A percentile compares a stretch with the other conserved stretches of the same genome.
These are phyloP conservation scores for Rhododendron henanense DNA, from an alignment of 148 eudicot genomes.

Conservation along the genomic window DNA sequence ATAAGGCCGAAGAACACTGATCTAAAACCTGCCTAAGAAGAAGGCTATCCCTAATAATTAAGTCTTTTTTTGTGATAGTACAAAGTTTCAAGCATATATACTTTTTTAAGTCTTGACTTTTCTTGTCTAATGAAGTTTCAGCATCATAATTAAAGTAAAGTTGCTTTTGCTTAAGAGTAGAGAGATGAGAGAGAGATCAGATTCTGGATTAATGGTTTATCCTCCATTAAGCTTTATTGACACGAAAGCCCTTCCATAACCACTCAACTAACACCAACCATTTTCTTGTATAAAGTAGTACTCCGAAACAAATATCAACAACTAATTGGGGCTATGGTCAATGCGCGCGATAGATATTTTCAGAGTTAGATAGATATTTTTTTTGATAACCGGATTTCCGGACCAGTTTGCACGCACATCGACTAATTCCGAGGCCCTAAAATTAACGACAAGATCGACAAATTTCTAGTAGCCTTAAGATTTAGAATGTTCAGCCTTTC, in stretches of 20 bases:
- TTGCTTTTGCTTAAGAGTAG: not conserved
- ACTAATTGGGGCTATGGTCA: not conserved
- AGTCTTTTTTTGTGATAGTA: not conserved
- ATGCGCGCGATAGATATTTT: not conserved
- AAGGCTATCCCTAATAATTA: too few relatives aligned
- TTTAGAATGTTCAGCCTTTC: too few relatives aligned
- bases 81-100: not conserved
- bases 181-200: not conserved
- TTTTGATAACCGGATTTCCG: too few relatives aligned
- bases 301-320: not conserved
- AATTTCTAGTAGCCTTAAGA: too few relatives aligned
- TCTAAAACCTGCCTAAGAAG: too few relatives aligned
- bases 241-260: not conserved
- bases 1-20: too few relatives aligned
- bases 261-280: slow-evolving; percentile 11
- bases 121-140: not conserved
- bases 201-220: slow-evolving; percentile 6
- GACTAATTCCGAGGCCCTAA: too few relatives aligned
- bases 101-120: not conserved
- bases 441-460: not conserved
- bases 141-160: slow-evolving; percentile 6
- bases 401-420: too few relatives aligned
- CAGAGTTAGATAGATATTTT: not conserved
- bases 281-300: not conserved
- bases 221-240: slow-evolving; percentile 10